Base-by-base conservation (phyloP, 805 yeast species). In the Candida incommunis region DNA sequence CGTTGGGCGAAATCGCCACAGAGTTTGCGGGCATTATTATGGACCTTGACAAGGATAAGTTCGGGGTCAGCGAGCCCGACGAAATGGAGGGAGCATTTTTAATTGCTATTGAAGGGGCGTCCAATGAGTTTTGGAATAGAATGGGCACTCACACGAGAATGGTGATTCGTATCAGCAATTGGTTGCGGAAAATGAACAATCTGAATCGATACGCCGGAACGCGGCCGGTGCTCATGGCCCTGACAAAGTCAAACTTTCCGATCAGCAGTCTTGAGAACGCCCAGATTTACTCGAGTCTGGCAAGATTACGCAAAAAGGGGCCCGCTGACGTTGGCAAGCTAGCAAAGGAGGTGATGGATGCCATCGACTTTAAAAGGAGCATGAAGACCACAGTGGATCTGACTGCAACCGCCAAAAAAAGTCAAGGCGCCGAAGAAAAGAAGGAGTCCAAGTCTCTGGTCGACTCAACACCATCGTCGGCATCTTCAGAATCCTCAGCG, bases 111-210 rank as follows among this genome's bases (percentile, higher is more conserved):
- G n/a, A 26, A 22, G 35, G 29, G 24, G 50, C 51, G 15, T 43
- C 48, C 13, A 20, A 26, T 4, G 43, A 21, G 21, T 43, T 45
- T 24, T 45, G 46, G 44, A 4, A 24, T 21, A 7, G 37, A 5
- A 18, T 31, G 42, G 25, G 22, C 35, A 44, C 29, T 9, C 23
- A 21, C 20, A 25, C 41, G 22, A 18, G 11, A 21, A 22, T 49
- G 23, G 21, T 45, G 7, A 49, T 49, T 9, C 46, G 56, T 7
- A 44, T 48, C 40, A 50, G 54, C 26, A 53, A 47, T 46, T 51
- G 52, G 54, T 42, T 53, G 43, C 43, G 50, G 13, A 45, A 44
- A 21, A 22, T 46, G 41, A 22, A 41, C 29, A 49, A 51, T 24
- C 46, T 44, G 11, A 44, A 46, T 22, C 27, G 43, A 13, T 22